Conservation (phyloP, 495 filamentous ascomycete genomes). For the Poronia punctata region DNA sequence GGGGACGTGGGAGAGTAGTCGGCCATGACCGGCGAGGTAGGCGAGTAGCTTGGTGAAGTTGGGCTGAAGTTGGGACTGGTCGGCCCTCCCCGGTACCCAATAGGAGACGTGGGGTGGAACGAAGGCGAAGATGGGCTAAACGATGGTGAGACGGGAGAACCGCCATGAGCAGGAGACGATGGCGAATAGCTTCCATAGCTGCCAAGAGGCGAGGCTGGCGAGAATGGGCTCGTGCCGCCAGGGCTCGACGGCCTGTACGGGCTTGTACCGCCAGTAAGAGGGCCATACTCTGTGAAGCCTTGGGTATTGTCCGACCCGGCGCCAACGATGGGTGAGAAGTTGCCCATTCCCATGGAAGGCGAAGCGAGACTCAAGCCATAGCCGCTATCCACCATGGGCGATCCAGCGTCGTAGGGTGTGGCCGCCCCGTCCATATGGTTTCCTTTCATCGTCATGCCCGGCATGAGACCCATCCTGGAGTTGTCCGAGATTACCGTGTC, state of each 20-base stretch:
- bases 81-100: conserved; percentile 49
- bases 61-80: conserved; percentile 70
- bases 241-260: conserved; percentile 65
- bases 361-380: conserved; percentile 49
- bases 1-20: conserved; percentile 58
- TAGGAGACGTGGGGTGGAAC: conserved; percentile 76
- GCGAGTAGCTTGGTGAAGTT: conserved; percentile 77
- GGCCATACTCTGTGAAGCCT: conserved; percentile 60
- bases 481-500: conserved; percentile 91
- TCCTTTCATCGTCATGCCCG: conserved; percentile 66
- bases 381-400: conserved; percentile 74
- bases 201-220: conserved; percentile 60
- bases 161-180: conserved; percentile 55
- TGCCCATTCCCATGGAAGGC: conserved; percentile 65
- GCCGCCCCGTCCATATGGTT: conserved; percentile 72
- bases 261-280: conserved; percentile 52
- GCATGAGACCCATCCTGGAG: conserved; percentile 70
- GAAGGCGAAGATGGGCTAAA: conserved; percentile 72
- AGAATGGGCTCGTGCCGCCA: conserved; percentile 70
- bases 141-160: conserved; percentile 61
- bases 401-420: conserved; percentile 90
- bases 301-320: conserved; percentile 66
- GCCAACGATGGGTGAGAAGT: conserved; percentile 88
- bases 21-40: conserved; percentile 54
- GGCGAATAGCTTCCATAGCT: conserved; percentile 72